Evolutionary conservation across 2,329 filamentous ascomycete genomes (phyloP).

Genomic region (Microcyclospora pomicola): DNA sequence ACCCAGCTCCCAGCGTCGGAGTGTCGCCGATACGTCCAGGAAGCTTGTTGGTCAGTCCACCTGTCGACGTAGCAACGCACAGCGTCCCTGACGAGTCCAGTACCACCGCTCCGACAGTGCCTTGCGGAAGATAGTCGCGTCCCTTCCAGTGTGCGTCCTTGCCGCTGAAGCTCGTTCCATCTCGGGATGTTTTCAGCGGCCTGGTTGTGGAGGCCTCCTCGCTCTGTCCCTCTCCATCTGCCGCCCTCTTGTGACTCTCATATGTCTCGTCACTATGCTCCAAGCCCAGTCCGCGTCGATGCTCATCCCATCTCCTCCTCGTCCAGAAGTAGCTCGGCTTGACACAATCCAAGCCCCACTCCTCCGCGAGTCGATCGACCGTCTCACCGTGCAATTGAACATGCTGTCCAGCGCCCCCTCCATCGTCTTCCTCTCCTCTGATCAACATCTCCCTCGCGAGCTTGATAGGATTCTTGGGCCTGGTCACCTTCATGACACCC

Average conservation of each 20-base stretch:
- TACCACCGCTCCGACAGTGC: conserved; percentile 72
- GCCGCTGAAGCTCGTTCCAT: not conserved
- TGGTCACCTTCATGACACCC: conserved; percentile 57
- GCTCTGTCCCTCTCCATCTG: conserved; percentile 1
- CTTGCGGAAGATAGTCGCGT: conserved; percentile 61
- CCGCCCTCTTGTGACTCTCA: conserved; percentile 30
- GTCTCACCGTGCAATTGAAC: conserved; percentile 53
- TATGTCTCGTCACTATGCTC: conserved; percentile 24
- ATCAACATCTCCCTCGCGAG: conserved; percentile 60
- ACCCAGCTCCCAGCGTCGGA: conserved; percentile 68
- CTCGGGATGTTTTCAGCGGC: not conserved
- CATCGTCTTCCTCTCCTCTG: conserved; percentile 48
- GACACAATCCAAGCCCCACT: conserved; percentile 59
- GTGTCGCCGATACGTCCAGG: conserved; percentile 78
- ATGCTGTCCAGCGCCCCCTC: conserved; percentile 51
- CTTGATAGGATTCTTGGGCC: conserved; percentile 66
- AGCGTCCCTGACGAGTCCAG: conserved; percentile 63
- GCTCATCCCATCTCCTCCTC: conserved; percentile 64
- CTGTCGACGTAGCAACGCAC: conserved; percentile 52
- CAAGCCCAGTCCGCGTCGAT: conserved; percentile 44
- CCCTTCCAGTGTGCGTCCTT: conserved; percentile 40
- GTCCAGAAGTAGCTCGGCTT: conserved; percentile 66
- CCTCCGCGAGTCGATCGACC: conserved; percentile 53
- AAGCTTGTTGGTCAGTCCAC: conserved; percentile 79
- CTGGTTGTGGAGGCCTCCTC: not conserved